A percentile compares a stretch with the other conserved stretches of the same genome.
Conservation (phyloP, 768 basidiomycete genomes). For the Calocera cornea region DNA sequence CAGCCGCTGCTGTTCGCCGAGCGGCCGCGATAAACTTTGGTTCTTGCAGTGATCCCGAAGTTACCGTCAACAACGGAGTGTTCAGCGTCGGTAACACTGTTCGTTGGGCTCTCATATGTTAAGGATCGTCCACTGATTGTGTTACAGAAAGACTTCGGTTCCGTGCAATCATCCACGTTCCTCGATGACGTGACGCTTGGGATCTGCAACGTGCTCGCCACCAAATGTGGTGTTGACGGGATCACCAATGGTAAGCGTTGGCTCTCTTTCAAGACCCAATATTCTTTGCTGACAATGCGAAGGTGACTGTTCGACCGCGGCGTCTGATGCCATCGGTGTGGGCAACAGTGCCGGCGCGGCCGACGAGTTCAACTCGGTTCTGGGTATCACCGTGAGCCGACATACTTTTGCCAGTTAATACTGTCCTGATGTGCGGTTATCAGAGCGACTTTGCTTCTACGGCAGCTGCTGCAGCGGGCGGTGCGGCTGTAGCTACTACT, state of each 20-base stretch:
- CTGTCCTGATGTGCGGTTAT: background rate
- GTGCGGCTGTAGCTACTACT: background rate
- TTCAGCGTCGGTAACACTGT: background rate
- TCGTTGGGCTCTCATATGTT: background rate
- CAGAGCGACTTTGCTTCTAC: background rate
- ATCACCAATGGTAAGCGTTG: background rate
- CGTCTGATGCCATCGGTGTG: background rate
- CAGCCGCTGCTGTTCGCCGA: background rate
- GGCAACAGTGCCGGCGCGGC: background rate
- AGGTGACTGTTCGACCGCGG: background rate
- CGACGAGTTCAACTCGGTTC: conserved; percentile 2
- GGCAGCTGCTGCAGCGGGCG: background rate
- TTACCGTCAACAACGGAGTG: background rate
- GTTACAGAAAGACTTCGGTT: conserved; percentile 1
- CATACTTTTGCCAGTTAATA: background rate
- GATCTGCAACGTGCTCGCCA: background rate
- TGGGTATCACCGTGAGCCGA: background rate
- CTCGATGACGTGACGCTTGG: background rate
- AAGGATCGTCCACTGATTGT: background rate
- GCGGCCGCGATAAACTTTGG: background rate
- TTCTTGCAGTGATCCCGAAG: background rate
- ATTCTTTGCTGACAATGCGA: background rate
- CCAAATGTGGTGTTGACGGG: background rate
- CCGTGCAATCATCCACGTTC: background rate
- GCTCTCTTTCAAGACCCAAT: background rate